Evolutionary conservation across 345 rosid species (phyloP).

Genomic region (Eucalyptus dawsonii): DNA sequence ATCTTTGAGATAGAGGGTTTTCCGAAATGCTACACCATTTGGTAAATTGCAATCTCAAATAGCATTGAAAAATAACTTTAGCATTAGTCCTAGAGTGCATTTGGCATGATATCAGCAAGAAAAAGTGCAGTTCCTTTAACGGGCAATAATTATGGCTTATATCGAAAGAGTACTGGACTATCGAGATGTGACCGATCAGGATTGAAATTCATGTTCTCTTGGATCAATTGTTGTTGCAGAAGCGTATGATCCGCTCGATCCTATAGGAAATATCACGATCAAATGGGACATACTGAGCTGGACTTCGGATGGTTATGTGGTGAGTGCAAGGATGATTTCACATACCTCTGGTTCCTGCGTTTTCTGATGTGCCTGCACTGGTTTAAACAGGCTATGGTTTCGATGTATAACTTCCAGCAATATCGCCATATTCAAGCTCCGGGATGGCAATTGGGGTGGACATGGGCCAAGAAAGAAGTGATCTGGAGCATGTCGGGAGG

Average conservation of each 20-base stretch:
- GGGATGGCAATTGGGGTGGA: constrained; percentile 89
- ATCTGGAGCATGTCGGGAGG: constrained; percentile 81
- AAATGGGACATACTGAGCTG: constrained; percentile 94
- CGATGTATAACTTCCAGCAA: constrained; percentile 74
- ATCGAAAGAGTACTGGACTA: not conserved
- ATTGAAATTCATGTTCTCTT: not conserved
- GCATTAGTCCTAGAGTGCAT: not conserved
- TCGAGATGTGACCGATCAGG: not conserved
- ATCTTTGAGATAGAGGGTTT: no score
- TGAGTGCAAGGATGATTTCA: constrained; percentile 19
- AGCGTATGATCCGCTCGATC: constrained; percentile 90
- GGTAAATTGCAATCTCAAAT: no score
- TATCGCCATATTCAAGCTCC: constrained; percentile 84
- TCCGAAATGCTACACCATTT: no score
- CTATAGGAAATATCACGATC: constrained; percentile 81
- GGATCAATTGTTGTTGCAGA: constrained; percentile 23
- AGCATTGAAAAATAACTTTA: no score
- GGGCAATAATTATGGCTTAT: not conserved
- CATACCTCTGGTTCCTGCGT: not conserved
- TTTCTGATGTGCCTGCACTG: not conserved
- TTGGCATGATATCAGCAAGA: not conserved
- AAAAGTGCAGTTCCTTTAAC: not conserved
- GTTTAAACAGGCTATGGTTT: constrained; percentile 57
- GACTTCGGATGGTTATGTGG: constrained; percentile 94
- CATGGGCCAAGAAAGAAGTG: constrained; percentile 86